Evolutionary conservation across 2,329 filamentous ascomycete species (phyloP), one percentile per base, ranked within the genome.

Genomic region (Apiospora arundinis): DNA sequence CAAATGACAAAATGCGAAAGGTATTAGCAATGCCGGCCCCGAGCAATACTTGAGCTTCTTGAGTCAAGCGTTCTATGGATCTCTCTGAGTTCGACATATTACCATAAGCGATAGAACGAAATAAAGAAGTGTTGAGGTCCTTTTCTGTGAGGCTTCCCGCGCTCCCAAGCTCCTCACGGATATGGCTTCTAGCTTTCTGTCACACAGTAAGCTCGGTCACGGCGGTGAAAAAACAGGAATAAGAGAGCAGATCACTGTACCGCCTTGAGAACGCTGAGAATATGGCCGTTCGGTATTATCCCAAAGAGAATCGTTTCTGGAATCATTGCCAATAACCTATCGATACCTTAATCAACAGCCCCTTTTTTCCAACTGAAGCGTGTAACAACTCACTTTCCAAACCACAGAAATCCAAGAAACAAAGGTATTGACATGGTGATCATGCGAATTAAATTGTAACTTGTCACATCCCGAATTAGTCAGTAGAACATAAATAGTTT

Each of bases 11-110:
- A 6, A 72, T 75, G 23, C 74, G 75, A 1, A 77, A 78, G n/a
- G 77, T 80, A 0, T 77, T 82, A 32, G 77, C 77, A 1, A 77
- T 78, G 0, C 81, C 81, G 16, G 74, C 78, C 12, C 75, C 75
- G 5, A 79, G 69, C 6, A 80, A 45, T 2, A 79, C 65, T 60
- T 77, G 75, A 1, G 77, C 76, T 72, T 80, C 79, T 52, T 72
- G 74, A 16, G 71, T 71, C 0, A 80, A 71, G 1, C 78, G 75
- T 14, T 75, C 69, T n/a, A 73, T 70, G 0, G 76, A 75, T 45
- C 71, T 74, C 45, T 81, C 78, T 1, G 77, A 76, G 40, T 71
- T 68, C 8, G 78, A 78, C 69, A 80, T 74, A 46, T 76, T 74
- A 70, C 76, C 78, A 37, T 77, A 75, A 45, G 76, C 74, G 11